These are phyloP conservation scores for Cryphonectria carpinicola DNA, from an alignment of 2,329 filamentous ascomycete genomes.

Conservation along the genomic window DNA sequence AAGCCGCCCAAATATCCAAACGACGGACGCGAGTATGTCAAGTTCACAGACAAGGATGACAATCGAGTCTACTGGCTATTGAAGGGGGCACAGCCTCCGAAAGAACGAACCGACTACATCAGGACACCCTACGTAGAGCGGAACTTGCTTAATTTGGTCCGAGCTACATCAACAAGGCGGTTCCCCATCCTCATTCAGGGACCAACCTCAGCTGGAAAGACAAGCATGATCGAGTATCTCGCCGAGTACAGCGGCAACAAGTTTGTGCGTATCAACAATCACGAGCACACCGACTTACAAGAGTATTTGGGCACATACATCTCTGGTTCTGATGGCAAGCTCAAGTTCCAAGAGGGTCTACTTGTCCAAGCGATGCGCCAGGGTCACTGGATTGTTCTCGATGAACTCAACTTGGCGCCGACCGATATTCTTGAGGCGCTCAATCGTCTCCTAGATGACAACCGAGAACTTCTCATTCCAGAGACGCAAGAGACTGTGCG, in stretches of 20 bases:
- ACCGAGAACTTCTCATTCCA: conserved; percentile 90
- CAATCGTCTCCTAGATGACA: conserved; percentile 94
- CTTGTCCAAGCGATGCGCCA: conserved; percentile 90
- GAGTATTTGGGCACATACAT: conserved; percentile 97
- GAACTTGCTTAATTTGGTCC: conserved; percentile 91
- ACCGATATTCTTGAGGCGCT: conserved; percentile 96
- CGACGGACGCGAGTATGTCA: conserved; percentile 78
- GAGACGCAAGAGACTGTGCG: conserved; percentile 94
- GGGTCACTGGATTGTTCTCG: conserved; percentile 97
- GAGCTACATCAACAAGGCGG: conserved; percentile 86
- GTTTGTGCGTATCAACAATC: conserved; percentile 98
- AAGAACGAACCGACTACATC: conserved; percentile 88
- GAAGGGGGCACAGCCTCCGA: conserved; percentile 67
- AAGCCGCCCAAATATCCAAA: conserved; percentile 77
- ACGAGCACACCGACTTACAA: conserved; percentile 97
- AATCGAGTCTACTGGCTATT: conserved; percentile 87
- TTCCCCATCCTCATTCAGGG: conserved; percentile 97
- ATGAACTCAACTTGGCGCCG: conserved; percentile 94
- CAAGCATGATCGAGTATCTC: conserved; percentile 98
- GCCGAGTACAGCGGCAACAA: conserved; percentile 96
- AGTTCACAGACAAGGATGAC: conserved; percentile 68
- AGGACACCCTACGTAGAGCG: conserved; percentile 93
- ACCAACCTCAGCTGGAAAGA: conserved; percentile 96
- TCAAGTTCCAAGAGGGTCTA: conserved; percentile 91
- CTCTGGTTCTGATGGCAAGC: conserved; percentile 79